Percentiles rank a stretch among this genome's conserved stretches.
phyloP scores from a whole-genome alignment of 805 yeast species.

The Cyberlindnera saturnus region DNA sequence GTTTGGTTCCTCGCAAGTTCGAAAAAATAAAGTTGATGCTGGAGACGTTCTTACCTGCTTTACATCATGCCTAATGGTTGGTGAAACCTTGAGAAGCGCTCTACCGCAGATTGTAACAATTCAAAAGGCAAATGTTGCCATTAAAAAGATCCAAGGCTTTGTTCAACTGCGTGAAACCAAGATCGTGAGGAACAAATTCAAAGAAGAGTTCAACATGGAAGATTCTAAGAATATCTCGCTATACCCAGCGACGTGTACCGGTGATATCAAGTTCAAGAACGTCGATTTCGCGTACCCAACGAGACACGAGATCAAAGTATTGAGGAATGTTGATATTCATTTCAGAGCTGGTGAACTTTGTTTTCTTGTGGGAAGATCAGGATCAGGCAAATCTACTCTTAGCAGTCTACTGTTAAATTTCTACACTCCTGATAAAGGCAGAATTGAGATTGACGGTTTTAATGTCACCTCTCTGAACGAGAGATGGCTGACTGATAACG shows the following conservation, averaged over 20 bases:
- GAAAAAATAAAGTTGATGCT: conserved; percentile 40
- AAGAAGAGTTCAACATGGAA: conserved; percentile 4
- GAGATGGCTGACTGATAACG: conserved; percentile 51
- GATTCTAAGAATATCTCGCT: conserved; percentile 13
- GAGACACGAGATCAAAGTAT: conserved; percentile 39
- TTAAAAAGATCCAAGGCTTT: conserved; percentile 40
- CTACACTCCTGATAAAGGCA: conserved; percentile 49
- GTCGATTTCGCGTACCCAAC: conserved; percentile 62
- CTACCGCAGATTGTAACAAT: conserved; percentile 53
- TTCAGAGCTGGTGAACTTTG: conserved; percentile 43
- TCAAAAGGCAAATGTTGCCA: conserved; percentile 70
- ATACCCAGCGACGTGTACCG: conserved; percentile 30
- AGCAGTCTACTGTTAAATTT: conserved; percentile 55
- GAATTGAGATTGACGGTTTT: conserved; percentile 49
- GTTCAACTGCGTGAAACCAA: conserved; percentile 21
- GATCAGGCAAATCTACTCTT: conserved; percentile 89
- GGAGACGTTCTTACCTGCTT: conserved; percentile 78
- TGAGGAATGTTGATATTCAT: conserved; percentile 40
- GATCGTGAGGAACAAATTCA: conserved; percentile 8
- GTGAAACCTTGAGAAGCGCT: conserved; percentile 50
- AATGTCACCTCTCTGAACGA: conserved; percentile 37
- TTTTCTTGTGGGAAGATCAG: conserved; percentile 81
- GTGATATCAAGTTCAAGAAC: conserved; percentile 47
- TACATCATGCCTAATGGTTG: conserved; percentile 71
- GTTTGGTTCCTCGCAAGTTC: conserved; percentile 74